These are phyloP conservation scores for Hibiscus tridactylites DNA, from an alignment of 345 rosid species.

Conservation along the genomic window DNA sequence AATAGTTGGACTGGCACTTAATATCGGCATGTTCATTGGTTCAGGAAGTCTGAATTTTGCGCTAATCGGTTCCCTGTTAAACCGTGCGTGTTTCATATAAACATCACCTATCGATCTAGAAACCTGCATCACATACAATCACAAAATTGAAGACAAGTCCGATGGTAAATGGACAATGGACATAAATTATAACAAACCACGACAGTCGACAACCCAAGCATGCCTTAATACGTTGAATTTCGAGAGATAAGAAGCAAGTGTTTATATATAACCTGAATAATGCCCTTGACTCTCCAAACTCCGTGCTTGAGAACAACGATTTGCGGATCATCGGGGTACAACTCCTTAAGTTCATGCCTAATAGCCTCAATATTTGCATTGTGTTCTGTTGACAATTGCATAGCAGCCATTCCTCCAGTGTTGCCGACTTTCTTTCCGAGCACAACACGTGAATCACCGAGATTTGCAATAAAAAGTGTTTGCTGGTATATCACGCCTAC, in stretches of 20 bases:
- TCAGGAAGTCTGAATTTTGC: conserved; percentile 72
- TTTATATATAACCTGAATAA: conserved; percentile 58
- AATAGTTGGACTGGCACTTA: conserved; percentile 66
- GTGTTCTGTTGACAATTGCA: conserved; percentile 80
- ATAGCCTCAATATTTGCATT: conserved; percentile 71
- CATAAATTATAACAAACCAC: no score
- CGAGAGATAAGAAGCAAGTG: neutral
- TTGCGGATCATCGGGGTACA: conserved; percentile 79
- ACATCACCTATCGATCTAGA: conserved; percentile 82
- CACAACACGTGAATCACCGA: conserved; percentile 81
- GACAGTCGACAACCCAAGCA: neutral
- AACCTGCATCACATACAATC: conserved; percentile 42
- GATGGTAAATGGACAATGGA: neutral
- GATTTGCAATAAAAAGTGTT: conserved; percentile 78
- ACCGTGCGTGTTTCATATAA: conserved; percentile 65
- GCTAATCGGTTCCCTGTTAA: conserved; percentile 50
- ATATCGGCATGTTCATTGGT: conserved; percentile 61
- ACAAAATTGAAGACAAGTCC: neutral
- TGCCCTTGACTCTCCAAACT: conserved; percentile 90
- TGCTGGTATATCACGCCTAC: conserved; percentile 70
- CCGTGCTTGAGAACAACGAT: conserved; percentile 79
- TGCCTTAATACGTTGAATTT: neutral
- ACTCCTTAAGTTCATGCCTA: conserved; percentile 73
- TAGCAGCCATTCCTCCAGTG: conserved; percentile 58
- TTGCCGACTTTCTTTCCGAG: conserved; percentile 78